Conservation (phyloP, 306 rosid genomes). For the Nissolia schottii region DNA sequence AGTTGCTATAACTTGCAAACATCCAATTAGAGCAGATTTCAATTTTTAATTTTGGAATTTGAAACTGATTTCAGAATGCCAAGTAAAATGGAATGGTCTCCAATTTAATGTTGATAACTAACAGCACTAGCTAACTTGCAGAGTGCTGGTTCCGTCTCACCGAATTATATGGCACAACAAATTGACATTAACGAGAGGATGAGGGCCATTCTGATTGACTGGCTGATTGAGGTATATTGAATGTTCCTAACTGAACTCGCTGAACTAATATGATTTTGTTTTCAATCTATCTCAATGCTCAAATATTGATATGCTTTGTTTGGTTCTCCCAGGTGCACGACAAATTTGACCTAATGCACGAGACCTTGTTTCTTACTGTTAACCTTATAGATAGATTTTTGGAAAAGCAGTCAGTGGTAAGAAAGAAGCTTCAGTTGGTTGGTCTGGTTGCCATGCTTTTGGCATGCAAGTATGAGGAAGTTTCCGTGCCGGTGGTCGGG, state of each 20-base stretch:
- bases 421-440: slow-evolving; percentile 96
- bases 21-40: background rate
- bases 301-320: background rate
- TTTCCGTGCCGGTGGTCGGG: slow-evolving; percentile 81
- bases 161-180: slow-evolving; percentile 66
- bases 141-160: slow-evolving; percentile 60
- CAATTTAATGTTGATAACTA: slow-evolving; percentile 19
- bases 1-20: background rate
- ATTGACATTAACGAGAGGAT: slow-evolving; percentile 87
- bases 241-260: slow-evolving; percentile 7
- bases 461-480: slow-evolving; percentile 98
- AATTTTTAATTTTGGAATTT: background rate
- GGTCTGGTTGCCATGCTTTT: slow-evolving; percentile 97
- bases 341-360: slow-evolving; percentile 84
- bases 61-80: background rate
- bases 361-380: slow-evolving; percentile 82
- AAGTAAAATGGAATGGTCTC: background rate
- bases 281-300: background rate
- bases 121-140: slow-evolving; percentile 34
- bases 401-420: slow-evolving; percentile 50
- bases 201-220: slow-evolving; percentile 92
- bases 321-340: slow-evolving; percentile 77
- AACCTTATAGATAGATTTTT: slow-evolving; percentile 85
- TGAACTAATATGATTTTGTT: slow-evolving; percentile 6
- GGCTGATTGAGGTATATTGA: slow-evolving; percentile 87